Base-by-base conservation (phyloP, 805 yeast genomes). In the Nematodospora valgi region DNA sequence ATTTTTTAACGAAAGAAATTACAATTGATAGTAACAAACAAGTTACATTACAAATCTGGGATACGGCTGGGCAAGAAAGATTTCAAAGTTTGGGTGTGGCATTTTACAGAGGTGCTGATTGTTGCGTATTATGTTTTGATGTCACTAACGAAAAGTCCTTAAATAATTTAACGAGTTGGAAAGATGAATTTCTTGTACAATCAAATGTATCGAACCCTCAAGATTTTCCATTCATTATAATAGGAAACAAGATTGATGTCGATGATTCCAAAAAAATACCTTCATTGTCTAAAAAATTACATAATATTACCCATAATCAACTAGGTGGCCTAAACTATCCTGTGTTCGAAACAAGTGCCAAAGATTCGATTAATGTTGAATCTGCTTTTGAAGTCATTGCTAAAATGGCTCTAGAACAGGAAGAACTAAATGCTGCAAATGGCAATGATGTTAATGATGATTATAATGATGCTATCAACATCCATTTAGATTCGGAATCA, bases 41-140 rank as follows among this genome's bases (percentile, higher is more conserved):
- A 45, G 88, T 82, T 6, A 80, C 86, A 15, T 72, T 83, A 72
- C 91, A 85, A 63, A 83, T 93, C 37, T 91, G 98, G 98, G 98
- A 91, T 56, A 91, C 98, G 27, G 98, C 98, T 6, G 98, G 98
- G 23, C 98, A 91, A 68, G 98, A 91, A 62, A 75, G 98, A 52
- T 91, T 91, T 72, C 98, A 93, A 64, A 82, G 94, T 39, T 70
- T 91, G 43, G 98, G 98, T 11, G 97, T 91, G 28, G 98, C 98
- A 0, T 91, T 91, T 59, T 91, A 93, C 61, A 73, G 98, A 51
- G 98, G 98, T 23, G 96, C 98, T 1, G 98, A 93, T 61, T 93
- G 98, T 63, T 93, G 98, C 64, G 96, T 91, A 7, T 72, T 91
- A 41, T 95, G 93, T 47, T 91, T 85, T 58, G 98, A 91, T 56